Evolutionary conservation across 2,329 filamentous ascomycete genomes (phyloP), one percentile per base, ranked within the genome.

Genomic region (Hypoxylon sp.): DNA sequence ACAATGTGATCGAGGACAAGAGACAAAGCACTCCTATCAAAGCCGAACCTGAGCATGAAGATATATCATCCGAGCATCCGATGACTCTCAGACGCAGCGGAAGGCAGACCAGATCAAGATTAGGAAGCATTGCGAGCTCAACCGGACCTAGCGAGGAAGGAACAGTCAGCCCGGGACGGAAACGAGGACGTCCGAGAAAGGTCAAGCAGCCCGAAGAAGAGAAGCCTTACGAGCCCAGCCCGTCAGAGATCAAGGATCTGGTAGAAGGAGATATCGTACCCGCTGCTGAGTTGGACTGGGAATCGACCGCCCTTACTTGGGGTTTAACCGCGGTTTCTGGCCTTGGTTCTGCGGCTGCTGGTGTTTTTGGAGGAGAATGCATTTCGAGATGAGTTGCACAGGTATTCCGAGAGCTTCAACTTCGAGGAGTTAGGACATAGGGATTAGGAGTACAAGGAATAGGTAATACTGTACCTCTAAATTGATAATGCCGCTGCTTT

Each of bases 281-380:
- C 1, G 66, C 69, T 6, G 63, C 68, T 7, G 75, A 73, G 7
- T 63, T 73, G 21, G 76, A 78, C 53, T 75, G 75, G 73, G 78
- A 81, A 55, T 67, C 73, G 7, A 74, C 73, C 2, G 72, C 77
- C 5, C 64, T 80, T 16, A 67, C 72, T 3, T 80, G 77, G 77
- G 76, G 74, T 2, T 57, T 80, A 35, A 70, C 72, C 8, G 70
- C 69, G 11, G 42, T 76, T 9, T 73, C 73, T 1, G 78, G 78
- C 1, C 61, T 80, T 16, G 76, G 76, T 2, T 63, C 69, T 29
- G 77, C 75, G 7, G 73, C 69, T 49, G 71, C 75, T 9, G 75
- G 73, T 8, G 75, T 79, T 3, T 75, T 74, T 60, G 78, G 77
- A 2, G 77, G 69, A 1, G 77, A 80, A 67, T 76, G 73, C 42